These are phyloP conservation scores for Plasmopara halstedii DNA, from an alignment of 352 stramenopile genomes.

Conservation along the genomic window DNA sequence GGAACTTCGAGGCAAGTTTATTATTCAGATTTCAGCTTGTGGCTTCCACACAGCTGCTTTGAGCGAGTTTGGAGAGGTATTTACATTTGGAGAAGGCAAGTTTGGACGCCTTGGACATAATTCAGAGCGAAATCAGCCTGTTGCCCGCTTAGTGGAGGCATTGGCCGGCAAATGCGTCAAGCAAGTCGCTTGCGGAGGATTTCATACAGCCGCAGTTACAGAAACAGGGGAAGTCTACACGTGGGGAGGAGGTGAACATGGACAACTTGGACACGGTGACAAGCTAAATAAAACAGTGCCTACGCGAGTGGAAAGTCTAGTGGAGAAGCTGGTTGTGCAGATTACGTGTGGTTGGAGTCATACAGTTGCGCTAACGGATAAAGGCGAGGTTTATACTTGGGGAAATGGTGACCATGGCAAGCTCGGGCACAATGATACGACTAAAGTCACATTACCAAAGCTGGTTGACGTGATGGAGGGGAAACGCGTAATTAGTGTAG, in stretches of 20 bases:
- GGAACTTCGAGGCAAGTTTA: constrained; percentile 74
- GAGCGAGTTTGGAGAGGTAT: constrained; percentile 87
- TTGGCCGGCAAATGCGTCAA: constrained; percentile 70
- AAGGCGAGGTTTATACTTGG: constrained; percentile 91
- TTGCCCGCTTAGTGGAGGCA: constrained; percentile 63
- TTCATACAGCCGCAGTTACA: constrained; percentile 81
- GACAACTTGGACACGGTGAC: constrained; percentile 94
- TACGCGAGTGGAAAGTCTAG: constrained; percentile 86
- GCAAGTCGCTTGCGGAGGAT: constrained; percentile 84
- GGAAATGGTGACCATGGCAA: constrained; percentile 92
- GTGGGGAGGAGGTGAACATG: constrained; percentile 88
- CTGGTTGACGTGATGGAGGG: constrained; percentile 86
- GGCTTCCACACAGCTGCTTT: constrained; percentile 82
- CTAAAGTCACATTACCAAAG: constrained; percentile 93
- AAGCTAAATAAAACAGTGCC: constrained; percentile 94
- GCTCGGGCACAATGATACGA: constrained; percentile 90
- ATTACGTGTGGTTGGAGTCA: constrained; percentile 96
- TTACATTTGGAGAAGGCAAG: constrained; percentile 91
- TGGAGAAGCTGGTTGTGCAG: constrained; percentile 86
- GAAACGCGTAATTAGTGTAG: constrained; percentile 92
- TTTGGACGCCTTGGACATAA: constrained; percentile 82
- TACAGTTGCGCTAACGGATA: constrained; percentile 90
- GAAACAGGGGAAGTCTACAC: constrained; percentile 83
- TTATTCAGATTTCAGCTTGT: constrained; percentile 87
- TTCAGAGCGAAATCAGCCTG: constrained; percentile 74